A percentile compares a stretch with the other conserved stretches of the same genome.
These are phyloP conservation scores for Hanseniaspora singularis DNA, from an alignment of 805 yeast genomes.

Conservation along the genomic window DNA sequence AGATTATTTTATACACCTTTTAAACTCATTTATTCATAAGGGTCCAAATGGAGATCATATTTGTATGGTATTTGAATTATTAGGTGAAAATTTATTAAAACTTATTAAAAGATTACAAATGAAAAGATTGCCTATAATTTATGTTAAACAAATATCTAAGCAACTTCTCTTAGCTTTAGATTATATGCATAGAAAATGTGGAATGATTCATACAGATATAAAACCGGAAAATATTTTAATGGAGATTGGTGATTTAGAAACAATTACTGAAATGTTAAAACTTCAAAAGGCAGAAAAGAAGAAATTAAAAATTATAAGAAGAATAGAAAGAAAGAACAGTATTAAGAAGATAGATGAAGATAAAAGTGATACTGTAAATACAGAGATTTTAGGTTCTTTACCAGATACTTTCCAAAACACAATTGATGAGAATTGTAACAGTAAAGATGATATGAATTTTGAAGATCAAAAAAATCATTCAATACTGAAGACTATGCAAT, in stretches of 20 bases:
- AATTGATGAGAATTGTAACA: too few relatives aligned
- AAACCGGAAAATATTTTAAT: slow-evolving; percentile 71
- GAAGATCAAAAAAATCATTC: not conserved
- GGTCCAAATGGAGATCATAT: slow-evolving; percentile 91
- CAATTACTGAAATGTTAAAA: slow-evolving; percentile 57
- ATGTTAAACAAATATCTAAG: slow-evolving; percentile 71
- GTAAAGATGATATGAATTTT: not conserved
- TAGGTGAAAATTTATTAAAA: slow-evolving; percentile 86
- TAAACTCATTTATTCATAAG: slow-evolving; percentile 72
- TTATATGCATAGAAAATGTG: slow-evolving; percentile 50
- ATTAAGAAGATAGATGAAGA: not conserved
- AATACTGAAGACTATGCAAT: slow-evolving; percentile 8
- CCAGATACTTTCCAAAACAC: too few relatives aligned
- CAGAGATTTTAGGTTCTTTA: too few relatives aligned
- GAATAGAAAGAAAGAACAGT: slow-evolving; percentile 19
- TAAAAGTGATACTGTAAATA: not conserved
- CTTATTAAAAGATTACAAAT: slow-evolving; percentile 67
- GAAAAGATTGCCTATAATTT: slow-evolving; percentile 62
- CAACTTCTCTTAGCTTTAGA: slow-evolving; percentile 59
- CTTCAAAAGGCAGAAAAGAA: slow-evolving; percentile 41
- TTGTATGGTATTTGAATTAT: slow-evolving; percentile 93
- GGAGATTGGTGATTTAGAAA: slow-evolving; percentile 75
- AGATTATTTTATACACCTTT: slow-evolving; percentile 58
- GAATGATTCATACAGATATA: slow-evolving; percentile 60
- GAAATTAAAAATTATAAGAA: slow-evolving; percentile 32